Conservation (phyloP, 306 rosid species). For the Canavalia ensiformis region DNA sequence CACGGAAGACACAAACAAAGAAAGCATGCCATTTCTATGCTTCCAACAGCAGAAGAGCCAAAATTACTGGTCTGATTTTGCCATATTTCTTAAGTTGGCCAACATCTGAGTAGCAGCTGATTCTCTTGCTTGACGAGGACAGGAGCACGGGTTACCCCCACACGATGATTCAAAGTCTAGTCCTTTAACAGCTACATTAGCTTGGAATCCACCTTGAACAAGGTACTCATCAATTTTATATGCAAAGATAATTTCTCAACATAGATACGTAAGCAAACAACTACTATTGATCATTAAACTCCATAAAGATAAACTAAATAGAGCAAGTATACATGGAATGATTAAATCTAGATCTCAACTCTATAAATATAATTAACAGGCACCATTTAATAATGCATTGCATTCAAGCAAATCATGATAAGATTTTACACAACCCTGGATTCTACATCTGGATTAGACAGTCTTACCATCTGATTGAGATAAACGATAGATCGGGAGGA, state of each 20-base stretch:
- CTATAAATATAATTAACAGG: not conserved
- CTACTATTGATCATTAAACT: not conserved
- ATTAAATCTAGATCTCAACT: not conserved
- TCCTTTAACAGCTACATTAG: slow-evolving; percentile 65
- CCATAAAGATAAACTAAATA: not conserved
- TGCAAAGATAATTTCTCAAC: slow-evolving; percentile 19
- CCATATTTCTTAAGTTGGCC: slow-evolving; percentile 45
- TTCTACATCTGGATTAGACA: slow-evolving; percentile 22
- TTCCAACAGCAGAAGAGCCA: not conserved
- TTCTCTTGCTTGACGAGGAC: slow-evolving; percentile 59
- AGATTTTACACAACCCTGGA: not conserved
- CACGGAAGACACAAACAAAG: not conserved
- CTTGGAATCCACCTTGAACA: slow-evolving; percentile 72
- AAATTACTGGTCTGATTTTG: slow-evolving; percentile 35
- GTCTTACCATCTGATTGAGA: slow-evolving; percentile 61
- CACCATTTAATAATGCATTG: slow-evolving; percentile 9
- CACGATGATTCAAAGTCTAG: slow-evolving; percentile 61
- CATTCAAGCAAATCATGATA: not conserved
- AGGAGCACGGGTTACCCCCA: slow-evolving; percentile 46
- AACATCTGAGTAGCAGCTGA: slow-evolving; percentile 68
- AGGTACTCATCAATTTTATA: slow-evolving; percentile 5
- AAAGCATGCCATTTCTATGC: not conserved
- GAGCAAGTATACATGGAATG: not conserved
- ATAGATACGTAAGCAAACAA: not conserved
- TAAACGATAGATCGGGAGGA: slow-evolving; percentile 64